These are phyloP conservation scores for Colletotrichum navitas DNA, from an alignment of 2,329 filamentous ascomycete species.

Conservation along the genomic window DNA sequence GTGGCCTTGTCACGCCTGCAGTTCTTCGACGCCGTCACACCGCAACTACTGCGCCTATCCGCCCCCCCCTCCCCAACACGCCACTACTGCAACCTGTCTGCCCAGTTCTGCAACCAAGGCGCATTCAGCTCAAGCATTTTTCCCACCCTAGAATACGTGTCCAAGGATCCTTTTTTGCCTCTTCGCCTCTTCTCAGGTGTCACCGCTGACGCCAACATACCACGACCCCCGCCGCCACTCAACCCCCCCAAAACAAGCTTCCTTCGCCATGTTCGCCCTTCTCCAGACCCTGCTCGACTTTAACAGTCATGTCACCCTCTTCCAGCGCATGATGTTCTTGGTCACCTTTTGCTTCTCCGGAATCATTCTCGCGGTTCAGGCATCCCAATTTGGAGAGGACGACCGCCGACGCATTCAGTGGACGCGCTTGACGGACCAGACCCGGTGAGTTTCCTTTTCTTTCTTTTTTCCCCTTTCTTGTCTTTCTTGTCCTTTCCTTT, in stretches of 20 bases:
- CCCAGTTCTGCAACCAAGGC: background rate
- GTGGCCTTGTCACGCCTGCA: slow-evolving; percentile 16
- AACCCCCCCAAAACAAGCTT: background rate
- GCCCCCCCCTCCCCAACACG: background rate
- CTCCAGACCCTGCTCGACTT: slow-evolving; percentile 35
- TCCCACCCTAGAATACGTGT: background rate
- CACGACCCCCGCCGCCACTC: background rate
- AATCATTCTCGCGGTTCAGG: slow-evolving; percentile 44
- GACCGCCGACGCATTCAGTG: slow-evolving; percentile 40
- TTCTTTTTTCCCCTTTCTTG: background rate
- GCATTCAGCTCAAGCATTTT: slow-evolving; percentile 3
- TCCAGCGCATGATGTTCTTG: slow-evolving; percentile 44
- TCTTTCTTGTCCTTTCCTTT: background rate
- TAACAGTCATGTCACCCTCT: slow-evolving; percentile 35
- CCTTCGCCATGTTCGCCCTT: slow-evolving; percentile 28
- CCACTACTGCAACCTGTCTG: slow-evolving; percentile 18
- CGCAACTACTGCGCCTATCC: slow-evolving; percentile 26
- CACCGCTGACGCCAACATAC: slow-evolving; percentile 13
- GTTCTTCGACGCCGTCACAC: slow-evolving; percentile 27
- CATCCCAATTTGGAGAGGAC: slow-evolving; percentile 42
- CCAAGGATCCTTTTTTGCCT: background rate
- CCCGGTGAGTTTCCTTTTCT: slow-evolving; percentile 35
- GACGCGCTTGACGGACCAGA: slow-evolving; percentile 42
- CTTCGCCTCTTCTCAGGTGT: background rate
- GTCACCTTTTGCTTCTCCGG: slow-evolving; percentile 43